Percentiles rank a stretch among this genome's conserved stretches.
Evolutionary conservation across 352 stramenopile genomes (phyloP).

Genomic region (Thalassiosira tumida): DNA sequence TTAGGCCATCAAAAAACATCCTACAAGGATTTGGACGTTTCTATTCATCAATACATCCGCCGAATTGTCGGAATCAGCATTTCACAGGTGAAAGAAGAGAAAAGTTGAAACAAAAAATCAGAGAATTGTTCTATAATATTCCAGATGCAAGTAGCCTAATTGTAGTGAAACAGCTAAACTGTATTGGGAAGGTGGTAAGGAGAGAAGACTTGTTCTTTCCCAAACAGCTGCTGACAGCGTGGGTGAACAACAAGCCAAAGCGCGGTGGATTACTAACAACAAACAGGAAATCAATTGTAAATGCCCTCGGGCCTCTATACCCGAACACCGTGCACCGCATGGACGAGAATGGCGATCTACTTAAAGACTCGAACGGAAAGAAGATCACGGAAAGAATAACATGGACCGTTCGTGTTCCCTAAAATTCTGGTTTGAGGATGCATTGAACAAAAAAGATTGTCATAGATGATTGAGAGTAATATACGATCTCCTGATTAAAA

Average conservation of each 20-base stretch:
- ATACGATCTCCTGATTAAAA: neutral
- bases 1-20: neutral
- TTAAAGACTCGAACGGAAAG: too few species aligned
- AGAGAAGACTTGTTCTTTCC: neutral
- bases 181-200: neutral
- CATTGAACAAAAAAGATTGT: neutral
- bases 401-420: neutral
- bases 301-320: neutral
- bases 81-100: neutral
- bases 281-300: neutral
- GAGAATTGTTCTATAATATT: neutral
- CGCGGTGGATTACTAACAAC: neutral
- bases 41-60: neutral
- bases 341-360: neutral
- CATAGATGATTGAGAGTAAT: neutral
- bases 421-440: neutral
- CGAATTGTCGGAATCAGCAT: neutral
- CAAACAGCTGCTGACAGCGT: neutral
- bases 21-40: neutral
- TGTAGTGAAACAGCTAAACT: neutral
- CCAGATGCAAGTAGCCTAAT: neutral
- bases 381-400: neutral
- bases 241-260: neutral
- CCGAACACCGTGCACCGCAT: neutral
- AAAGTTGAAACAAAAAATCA: neutral